Percentiles rank a stretch among this genome's conserved stretches.
phyloP scores from a whole-genome alignment of 371 early-diverging fungal genomes.

The Mortierella sp. region DNA sequence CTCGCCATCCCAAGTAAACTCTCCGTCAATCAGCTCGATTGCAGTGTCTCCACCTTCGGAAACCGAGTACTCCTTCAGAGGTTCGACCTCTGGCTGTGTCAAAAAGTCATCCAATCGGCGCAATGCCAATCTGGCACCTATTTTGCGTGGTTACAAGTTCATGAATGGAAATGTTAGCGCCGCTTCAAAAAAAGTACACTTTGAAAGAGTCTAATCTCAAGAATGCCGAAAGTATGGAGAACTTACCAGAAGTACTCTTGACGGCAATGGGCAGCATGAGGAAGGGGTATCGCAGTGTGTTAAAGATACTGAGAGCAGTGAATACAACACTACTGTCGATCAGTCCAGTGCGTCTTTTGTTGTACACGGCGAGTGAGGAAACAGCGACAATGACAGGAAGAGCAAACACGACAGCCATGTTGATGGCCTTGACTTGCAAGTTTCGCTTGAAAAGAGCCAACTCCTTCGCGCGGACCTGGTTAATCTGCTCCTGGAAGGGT shows the following conservation, averaged over 20 bases:
- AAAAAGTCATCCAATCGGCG: slow-evolving; percentile 71
- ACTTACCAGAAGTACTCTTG: slow-evolving; percentile 58
- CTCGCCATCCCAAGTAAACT: slow-evolving; percentile 74
- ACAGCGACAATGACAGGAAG: slow-evolving; percentile 35
- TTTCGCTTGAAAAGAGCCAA: slow-evolving; percentile 20
- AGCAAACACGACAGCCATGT: slow-evolving; percentile 43
- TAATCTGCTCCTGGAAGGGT: slow-evolving; percentile 39
- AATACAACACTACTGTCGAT: slow-evolving; percentile 65
- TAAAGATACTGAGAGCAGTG: slow-evolving; percentile 73
- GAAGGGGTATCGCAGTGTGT: slow-evolving; percentile 77
- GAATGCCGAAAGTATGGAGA: not conserved
- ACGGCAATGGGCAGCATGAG: slow-evolving; percentile 75
- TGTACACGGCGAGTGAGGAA: slow-evolving; percentile 27
- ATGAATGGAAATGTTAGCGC: too few relatives aligned
- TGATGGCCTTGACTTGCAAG: slow-evolving; percentile 33
- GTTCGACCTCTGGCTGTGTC: slow-evolving; percentile 66
- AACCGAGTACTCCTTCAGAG: slow-evolving; percentile 27
- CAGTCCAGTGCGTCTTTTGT: slow-evolving; percentile 27
- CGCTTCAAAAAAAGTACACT: too few relatives aligned
- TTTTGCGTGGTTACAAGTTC: not conserved
- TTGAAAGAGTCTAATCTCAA: not conserved
- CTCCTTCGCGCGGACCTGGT: slow-evolving; percentile 60
- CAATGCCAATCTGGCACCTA: slow-evolving; percentile 63
- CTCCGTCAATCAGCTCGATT: slow-evolving; percentile 60
- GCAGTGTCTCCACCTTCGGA: slow-evolving; percentile 34